Conservation (phyloP, 768 basidiomycete species). For the Stropharia rugosoannulata region DNA sequence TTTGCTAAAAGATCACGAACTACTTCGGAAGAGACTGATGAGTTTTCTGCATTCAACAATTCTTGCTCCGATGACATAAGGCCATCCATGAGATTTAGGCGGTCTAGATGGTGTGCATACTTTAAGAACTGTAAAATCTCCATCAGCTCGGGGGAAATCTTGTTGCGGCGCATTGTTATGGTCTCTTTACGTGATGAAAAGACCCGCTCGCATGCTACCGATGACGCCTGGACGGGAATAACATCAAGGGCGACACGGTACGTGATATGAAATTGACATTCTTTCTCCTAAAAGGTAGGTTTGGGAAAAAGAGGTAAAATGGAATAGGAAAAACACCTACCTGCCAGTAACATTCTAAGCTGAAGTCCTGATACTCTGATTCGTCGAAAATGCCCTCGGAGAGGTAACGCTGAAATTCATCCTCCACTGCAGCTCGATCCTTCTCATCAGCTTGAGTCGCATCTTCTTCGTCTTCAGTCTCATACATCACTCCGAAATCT, state of each 20-base stretch:
- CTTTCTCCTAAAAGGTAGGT: too few relatives aligned
- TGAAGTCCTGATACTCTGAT: neutral
- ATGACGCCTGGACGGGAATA: too few relatives aligned
- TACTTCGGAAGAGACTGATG: neutral
- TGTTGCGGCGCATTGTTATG: too few relatives aligned
- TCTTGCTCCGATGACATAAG: neutral
- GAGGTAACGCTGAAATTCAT: neutral
- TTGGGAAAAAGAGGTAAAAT: too few relatives aligned
- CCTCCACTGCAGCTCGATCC: neutral
- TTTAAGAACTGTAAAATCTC: too few relatives aligned
- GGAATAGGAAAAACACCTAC: constrained; percentile 5
- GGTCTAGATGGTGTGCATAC: too few relatives aligned
- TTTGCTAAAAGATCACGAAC: neutral
- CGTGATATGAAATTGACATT: too few relatives aligned
- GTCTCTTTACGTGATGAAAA: too few relatives aligned
- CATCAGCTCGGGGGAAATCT: too few relatives aligned
- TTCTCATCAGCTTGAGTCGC: neutral
- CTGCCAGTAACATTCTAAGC: neutral
- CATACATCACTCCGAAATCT: neutral
- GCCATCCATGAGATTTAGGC: constrained; percentile 18
- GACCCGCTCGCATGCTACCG: too few relatives aligned
- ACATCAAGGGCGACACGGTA: too few relatives aligned
- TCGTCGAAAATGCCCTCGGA: neutral
- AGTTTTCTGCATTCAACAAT: neutral
- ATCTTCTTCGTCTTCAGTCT: neutral